phyloP scores from a whole-genome alignment of 345 rosid genomes.

The Rhodamnia argentea region DNA sequence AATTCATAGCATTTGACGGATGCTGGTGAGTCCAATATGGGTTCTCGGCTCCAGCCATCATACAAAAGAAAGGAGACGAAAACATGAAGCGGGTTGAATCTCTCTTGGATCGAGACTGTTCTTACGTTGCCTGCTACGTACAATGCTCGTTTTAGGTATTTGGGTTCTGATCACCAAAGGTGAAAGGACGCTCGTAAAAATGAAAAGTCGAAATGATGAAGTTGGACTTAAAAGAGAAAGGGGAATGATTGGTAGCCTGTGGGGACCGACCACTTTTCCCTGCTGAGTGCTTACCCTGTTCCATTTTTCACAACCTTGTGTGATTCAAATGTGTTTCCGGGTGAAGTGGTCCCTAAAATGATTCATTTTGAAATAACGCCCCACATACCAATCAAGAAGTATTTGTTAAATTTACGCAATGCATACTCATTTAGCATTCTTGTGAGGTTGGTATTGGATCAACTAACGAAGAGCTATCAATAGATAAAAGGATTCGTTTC shows the following conservation, averaged over 20 bases:
- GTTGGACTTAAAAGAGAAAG: background rate
- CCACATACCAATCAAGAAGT: background rate
- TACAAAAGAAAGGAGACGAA: background rate
- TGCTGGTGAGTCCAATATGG: background rate
- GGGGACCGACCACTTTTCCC: background rate
- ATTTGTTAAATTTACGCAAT: background rate
- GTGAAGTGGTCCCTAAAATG: background rate
- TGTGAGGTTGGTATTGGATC: background rate
- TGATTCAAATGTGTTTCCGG: background rate
- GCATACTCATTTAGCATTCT: background rate
- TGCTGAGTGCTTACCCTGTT: background rate
- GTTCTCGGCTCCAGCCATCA: background rate
- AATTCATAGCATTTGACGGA: background rate
- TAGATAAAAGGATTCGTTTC: background rate
- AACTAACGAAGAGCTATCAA: background rate
- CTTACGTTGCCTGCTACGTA: background rate
- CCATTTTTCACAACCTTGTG: background rate
- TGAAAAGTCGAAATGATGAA: background rate
- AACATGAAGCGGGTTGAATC: background rate
- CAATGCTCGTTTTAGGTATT: background rate
- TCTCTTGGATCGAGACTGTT: background rate
- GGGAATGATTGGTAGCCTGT: background rate
- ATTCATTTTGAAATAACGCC: background rate
- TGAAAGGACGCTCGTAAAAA: background rate
- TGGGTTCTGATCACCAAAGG: background rate